Percentiles rank a stretch among this genome's conserved stretches.
These are phyloP conservation scores for Carallia pectinifolia DNA, from an alignment of 345 rosid species.

Conservation along the genomic window DNA sequence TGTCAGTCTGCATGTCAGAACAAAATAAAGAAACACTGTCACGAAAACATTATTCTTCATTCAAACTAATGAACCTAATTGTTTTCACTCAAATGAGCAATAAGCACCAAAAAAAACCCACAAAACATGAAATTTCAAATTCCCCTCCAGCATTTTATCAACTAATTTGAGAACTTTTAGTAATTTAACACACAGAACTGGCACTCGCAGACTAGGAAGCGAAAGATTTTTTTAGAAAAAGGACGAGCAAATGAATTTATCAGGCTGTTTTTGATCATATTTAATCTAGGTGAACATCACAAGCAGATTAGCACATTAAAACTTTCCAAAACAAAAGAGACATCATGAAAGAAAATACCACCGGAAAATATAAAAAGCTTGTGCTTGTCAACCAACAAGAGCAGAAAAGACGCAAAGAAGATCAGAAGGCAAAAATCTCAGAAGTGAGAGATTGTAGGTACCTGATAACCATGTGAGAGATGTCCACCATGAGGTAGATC, in stretches of 20 bases:
- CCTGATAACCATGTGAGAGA: slow-evolving; percentile 99
- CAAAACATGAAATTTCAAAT: background rate
- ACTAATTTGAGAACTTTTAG: background rate
- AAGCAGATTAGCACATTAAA: too few relatives aligned
- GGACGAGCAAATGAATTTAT: background rate
- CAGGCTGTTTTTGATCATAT: too few relatives aligned
- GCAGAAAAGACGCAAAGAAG: background rate
- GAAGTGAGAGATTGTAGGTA: slow-evolving; percentile 22
- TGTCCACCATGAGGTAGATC: slow-evolving; percentile 99
- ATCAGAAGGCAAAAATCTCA: background rate
- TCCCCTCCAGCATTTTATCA: background rate
- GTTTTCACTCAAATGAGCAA: background rate
- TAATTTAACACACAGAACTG: background rate
- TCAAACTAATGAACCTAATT: too few relatives aligned
- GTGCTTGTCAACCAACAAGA: background rate
- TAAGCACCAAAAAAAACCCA: background rate
- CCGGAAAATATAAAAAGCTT: background rate
- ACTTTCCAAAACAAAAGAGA: too few relatives aligned
- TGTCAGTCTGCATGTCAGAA: slow-evolving; percentile 66
- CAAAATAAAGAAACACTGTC: slow-evolving; percentile 5
- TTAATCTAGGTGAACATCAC: too few relatives aligned
- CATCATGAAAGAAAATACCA: too few relatives aligned
- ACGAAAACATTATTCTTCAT: background rate
- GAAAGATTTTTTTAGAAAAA: background rate
- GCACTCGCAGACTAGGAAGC: background rate